phyloP scores from a whole-genome alignment of 108 stramenopile species.

The Skeletonema marinoi region DNA sequence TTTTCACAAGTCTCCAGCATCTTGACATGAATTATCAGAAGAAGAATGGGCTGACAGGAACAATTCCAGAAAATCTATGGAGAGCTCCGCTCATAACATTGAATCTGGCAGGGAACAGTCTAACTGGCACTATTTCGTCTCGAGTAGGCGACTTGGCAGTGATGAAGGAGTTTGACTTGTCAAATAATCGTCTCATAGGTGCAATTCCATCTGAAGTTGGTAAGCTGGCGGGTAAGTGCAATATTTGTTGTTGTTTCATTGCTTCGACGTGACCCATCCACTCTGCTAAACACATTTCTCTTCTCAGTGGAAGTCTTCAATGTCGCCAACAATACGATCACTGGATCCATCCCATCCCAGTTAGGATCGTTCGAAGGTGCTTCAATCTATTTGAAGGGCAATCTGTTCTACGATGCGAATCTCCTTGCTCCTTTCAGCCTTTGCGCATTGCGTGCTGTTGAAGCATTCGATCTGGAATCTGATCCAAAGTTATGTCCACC shows the following conservation, averaged over 20 bases:
- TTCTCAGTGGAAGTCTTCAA: neutral
- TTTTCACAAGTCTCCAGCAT: neutral
- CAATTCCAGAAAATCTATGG: conserved; percentile 6
- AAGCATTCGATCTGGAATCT: neutral
- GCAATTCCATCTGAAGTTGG: no score
- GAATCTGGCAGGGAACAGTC: neutral
- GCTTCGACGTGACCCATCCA: neutral
- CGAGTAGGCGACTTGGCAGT: no score
- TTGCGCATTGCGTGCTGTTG: neutral
- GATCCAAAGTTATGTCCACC: neutral
- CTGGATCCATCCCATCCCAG: no score
- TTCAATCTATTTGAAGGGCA: neutral
- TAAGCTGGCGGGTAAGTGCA: no score
- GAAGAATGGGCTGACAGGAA: conserved; percentile 9
- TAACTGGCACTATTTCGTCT: no score
- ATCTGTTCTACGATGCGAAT: neutral
- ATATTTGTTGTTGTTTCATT: neutral
- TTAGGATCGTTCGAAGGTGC: no score
- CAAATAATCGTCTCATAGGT: no score
- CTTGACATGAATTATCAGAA: conserved; percentile 6
- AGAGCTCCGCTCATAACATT: neutral
- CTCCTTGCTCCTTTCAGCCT: neutral
- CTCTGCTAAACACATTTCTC: neutral
- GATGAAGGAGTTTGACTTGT: no score
- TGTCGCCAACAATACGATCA: no score